A percentile compares a stretch with the other conserved stretches of the same genome.
These are phyloP conservation scores for Cladophialophora yegresii DNA, from an alignment of 2,329 filamentous ascomycete species.

Conservation along the genomic window DNA sequence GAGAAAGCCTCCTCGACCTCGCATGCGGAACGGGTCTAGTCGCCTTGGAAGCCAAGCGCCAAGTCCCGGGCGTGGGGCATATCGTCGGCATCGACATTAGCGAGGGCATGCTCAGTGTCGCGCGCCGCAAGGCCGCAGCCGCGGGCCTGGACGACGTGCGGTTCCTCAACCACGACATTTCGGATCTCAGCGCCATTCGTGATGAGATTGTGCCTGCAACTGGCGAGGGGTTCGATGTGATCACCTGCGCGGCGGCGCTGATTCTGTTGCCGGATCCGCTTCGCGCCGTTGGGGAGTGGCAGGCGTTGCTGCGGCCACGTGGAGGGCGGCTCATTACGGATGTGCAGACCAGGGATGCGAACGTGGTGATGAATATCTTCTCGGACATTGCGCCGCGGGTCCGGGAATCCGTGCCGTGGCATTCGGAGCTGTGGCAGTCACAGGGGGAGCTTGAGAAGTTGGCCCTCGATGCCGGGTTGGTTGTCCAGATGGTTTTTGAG, in stretches of 20 bases:
- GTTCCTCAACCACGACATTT: slow-evolving; percentile 25
- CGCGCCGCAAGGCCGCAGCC: slow-evolving; percentile 29
- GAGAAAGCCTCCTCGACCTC: slow-evolving; percentile 49
- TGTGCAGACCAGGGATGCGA: slow-evolving; percentile 28
- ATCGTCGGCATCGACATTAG: slow-evolving; percentile 49
- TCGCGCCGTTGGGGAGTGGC: slow-evolving; percentile 23
- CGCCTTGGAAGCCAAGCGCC: slow-evolving; percentile 43
- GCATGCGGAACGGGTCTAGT: slow-evolving; percentile 52
- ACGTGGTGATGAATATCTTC: slow-evolving; percentile 27
- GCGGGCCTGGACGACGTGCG: slow-evolving; percentile 10
- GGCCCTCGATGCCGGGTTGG: slow-evolving; percentile 20
- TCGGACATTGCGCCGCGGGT: slow-evolving; percentile 12
- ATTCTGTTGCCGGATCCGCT: slow-evolving; percentile 25
- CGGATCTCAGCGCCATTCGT: slow-evolving; percentile 10
- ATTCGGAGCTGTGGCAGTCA: slow-evolving; percentile 14
- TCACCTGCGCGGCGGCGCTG: slow-evolving; percentile 30
- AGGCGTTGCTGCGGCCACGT: slow-evolving; percentile 14
- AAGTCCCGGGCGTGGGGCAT: slow-evolving; percentile 42
- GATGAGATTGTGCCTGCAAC: slow-evolving; percentile 1
- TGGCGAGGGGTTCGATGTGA: slow-evolving; percentile 23
- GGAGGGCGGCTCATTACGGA: slow-evolving; percentile 28
- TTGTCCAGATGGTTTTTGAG: slow-evolving; percentile 24
- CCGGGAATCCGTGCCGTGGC: slow-evolving; percentile 13
- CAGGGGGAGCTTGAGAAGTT: slow-evolving; percentile 15
- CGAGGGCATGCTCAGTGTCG: slow-evolving; percentile 46